Evolutionary conservation across 176 grass and related monocot species (phyloP).

Genomic region (Raddia distichophylla): DNA sequence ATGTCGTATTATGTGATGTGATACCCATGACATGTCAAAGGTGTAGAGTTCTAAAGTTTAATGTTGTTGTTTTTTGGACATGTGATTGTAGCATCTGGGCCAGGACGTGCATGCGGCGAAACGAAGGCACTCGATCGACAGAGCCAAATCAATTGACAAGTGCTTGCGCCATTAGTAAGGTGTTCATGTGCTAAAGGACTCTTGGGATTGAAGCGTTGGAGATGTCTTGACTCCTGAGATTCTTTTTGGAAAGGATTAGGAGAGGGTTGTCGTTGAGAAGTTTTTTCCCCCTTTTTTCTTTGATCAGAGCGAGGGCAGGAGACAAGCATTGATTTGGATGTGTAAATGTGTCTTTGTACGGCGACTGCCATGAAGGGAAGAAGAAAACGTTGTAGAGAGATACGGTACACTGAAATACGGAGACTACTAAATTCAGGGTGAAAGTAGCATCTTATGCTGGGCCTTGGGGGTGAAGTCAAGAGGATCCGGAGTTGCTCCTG

Average conservation of each 20-base stretch:
- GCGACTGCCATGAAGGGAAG: slow-evolving; percentile 7
- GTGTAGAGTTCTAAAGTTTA: too few species aligned
- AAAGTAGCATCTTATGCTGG: neutral
- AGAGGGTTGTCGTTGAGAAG: slow-evolving; percentile 11
- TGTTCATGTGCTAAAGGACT: slow-evolving; percentile 6
- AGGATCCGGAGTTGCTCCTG: neutral
- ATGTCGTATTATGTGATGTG: too few species aligned
- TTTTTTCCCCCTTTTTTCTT: neutral
- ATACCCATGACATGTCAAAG: too few species aligned
- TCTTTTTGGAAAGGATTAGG: slow-evolving; percentile 6
- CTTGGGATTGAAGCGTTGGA: slow-evolving; percentile 44
- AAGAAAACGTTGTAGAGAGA: neutral
- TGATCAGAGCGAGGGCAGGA: slow-evolving; percentile 9
- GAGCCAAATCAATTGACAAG: neutral
- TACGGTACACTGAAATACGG: neutral
- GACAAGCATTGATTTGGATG: slow-evolving; percentile 43
- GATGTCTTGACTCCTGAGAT: slow-evolving; percentile 2
- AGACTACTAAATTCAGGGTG: neutral
- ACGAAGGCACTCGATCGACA: slow-evolving; percentile 30
- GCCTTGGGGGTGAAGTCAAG: neutral
- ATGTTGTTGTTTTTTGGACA: neutral
- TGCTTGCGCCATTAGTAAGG: slow-evolving; percentile 44
- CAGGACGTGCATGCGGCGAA: slow-evolving; percentile 39
- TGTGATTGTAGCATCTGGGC: slow-evolving; percentile 35
- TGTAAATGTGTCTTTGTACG: slow-evolving; percentile 36